phyloP scores from a whole-genome alignment of 108 stramenopile genomes.

The Bacterosira constricta region DNA sequence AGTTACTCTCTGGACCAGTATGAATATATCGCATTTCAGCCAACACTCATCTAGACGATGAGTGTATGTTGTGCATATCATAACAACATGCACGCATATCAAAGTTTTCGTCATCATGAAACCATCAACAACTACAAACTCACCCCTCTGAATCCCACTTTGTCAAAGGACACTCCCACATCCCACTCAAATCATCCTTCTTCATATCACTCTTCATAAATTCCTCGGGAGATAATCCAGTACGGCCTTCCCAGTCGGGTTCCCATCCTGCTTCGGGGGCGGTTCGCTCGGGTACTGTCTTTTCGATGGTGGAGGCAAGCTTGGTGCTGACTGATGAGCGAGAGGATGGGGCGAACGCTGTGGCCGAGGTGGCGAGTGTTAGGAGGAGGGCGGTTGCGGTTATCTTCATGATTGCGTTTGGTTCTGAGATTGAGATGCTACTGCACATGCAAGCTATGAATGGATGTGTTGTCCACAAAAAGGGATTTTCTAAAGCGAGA shows the following conservation, averaged over 20 bases:
- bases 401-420: conserved; percentile 51
- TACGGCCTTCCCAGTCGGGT: conserved; percentile 82
- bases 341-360: conserved; percentile 47
- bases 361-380: conserved; percentile 27
- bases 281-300: conserved; percentile 53
- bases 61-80: too few relatives aligned
- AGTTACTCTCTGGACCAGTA: too few relatives aligned
- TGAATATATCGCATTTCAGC: too few relatives aligned
- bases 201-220: conserved; percentile 73
- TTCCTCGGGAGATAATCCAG: conserved; percentile 62
- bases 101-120: too few relatives aligned
- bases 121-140: conserved; percentile 5
- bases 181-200: conserved; percentile 69
- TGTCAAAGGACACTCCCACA: conserved; percentile 93
- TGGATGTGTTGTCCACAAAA: too few relatives aligned
- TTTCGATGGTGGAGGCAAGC: conserved; percentile 27
- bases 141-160: conserved; percentile 79
- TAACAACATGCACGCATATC: too few relatives aligned
- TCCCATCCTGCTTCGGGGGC: conserved; percentile 76
- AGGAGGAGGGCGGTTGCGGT: conserved; percentile 51
- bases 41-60: too few relatives aligned
- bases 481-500: too few relatives aligned
- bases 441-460: not conserved
- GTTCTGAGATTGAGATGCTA: not conserved
- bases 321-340: not conserved